phyloP scores from a whole-genome alignment of 2,329 filamentous ascomycete species.

The Dactylellina cionopaga region DNA sequence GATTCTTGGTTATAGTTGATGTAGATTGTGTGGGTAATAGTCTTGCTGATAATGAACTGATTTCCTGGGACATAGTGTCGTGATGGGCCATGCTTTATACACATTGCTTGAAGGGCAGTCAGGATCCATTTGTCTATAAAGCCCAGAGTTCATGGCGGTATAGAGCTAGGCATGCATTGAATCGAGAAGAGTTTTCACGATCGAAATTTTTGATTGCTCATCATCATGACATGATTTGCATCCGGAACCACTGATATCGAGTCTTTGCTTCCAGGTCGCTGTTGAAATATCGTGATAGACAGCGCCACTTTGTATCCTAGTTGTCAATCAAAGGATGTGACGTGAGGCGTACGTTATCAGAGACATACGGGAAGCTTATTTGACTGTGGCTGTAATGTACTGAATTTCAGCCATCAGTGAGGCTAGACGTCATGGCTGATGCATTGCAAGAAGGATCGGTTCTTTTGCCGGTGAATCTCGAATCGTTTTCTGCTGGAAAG shows the following conservation, averaged over 20 bases:
- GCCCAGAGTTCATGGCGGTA: neutral
- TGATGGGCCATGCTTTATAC: conserved; percentile 35
- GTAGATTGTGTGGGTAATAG: conserved; percentile 18
- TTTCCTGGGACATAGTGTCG: conserved; percentile 18
- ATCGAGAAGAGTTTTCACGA: neutral
- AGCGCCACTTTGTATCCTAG: neutral
- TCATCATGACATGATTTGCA: conserved; percentile 48
- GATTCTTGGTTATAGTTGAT: conserved; percentile 10
- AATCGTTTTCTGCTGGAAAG: neutral
- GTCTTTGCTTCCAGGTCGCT: too few species aligned
- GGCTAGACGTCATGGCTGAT: conserved; percentile 7
- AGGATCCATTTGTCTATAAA: neutral
- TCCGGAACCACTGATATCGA: neutral
- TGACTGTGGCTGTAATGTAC: conserved; percentile 1
- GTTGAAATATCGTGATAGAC: neutral
- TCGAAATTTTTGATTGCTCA: conserved; percentile 24
- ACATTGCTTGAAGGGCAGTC: conserved; percentile 7
- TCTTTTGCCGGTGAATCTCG: conserved; percentile 8
- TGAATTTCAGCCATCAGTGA: neutral
- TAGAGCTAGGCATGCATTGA: too few species aligned
- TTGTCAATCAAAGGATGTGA: conserved; percentile 10
- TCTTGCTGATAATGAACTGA: conserved; percentile 17
- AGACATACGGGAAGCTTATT: neutral
- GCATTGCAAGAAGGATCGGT: neutral
- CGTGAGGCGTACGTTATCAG: conserved; percentile 43